Evolutionary conservation across 495 filamentous ascomycete species (phyloP).

Genomic region (Patellaria atrata): DNA sequence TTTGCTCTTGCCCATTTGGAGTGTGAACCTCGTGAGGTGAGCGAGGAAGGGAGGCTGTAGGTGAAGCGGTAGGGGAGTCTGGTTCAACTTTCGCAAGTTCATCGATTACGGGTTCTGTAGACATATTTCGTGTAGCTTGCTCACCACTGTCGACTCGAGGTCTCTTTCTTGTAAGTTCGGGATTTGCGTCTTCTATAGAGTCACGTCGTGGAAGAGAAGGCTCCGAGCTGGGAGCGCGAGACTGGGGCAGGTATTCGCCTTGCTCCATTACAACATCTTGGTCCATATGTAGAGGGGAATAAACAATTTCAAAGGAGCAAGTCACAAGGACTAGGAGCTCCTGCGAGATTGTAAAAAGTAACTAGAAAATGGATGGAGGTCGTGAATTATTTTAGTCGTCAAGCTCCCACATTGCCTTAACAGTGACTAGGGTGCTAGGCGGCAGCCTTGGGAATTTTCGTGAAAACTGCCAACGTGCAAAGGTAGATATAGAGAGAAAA

Average conservation of each 20-base stretch:
- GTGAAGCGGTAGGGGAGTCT: too few relatives aligned
- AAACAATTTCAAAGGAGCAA: not conserved
- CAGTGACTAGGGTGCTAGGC: too few relatives aligned
- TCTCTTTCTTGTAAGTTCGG: slow-evolving; percentile 43
- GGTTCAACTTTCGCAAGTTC: too few relatives aligned
- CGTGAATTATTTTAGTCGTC: not conserved
- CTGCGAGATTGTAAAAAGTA: not conserved
- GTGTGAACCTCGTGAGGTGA: too few relatives aligned
- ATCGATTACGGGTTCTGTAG: slow-evolving; percentile 16
- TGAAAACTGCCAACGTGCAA: too few relatives aligned
- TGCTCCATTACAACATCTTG: slow-evolving; percentile 18
- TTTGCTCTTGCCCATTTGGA: too few relatives aligned
- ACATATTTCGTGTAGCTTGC: slow-evolving; percentile 33
- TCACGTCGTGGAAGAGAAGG: slow-evolving; percentile 27
- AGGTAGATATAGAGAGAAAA: too few relatives aligned
- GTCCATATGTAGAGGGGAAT: slow-evolving; percentile 6
- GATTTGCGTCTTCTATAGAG: slow-evolving; percentile 42
- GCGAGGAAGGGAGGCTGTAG: too few relatives aligned
- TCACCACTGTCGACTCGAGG: slow-evolving; percentile 47
- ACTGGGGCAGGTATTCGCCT: slow-evolving; percentile 12
- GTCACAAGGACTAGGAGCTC: not conserved
- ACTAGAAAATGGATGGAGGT: not conserved
- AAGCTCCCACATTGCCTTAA: too few relatives aligned
- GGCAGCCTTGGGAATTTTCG: too few relatives aligned
- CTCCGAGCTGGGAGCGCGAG: slow-evolving; percentile 13